phyloP scores from a whole-genome alignment of 2,329 filamentous ascomycete species.

The Penicillium sp. region DNA sequence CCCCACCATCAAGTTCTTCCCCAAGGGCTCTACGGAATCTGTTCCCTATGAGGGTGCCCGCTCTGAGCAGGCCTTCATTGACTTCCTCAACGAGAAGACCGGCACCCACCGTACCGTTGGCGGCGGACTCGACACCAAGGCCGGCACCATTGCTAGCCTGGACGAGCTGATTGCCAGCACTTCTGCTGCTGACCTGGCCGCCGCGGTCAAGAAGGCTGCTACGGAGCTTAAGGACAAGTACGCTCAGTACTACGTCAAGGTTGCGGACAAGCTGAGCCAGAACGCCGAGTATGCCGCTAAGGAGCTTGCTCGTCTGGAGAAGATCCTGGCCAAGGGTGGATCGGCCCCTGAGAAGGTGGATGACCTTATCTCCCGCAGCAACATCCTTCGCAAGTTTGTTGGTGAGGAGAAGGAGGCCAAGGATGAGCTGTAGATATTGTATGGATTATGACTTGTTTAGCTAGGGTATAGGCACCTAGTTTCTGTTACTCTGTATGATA shows the following conservation, averaged over 20 bases:
- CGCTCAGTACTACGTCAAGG: conserved; percentile 86
- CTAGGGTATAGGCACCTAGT: too few species aligned
- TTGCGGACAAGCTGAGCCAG: conserved; percentile 72
- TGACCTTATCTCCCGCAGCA: conserved; percentile 75
- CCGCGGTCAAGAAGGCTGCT: conserved; percentile 64
- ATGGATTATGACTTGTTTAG: too few species aligned
- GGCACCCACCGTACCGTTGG: conserved; percentile 77
- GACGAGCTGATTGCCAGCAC: conserved; percentile 69
- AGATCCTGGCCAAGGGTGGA: conserved; percentile 76
- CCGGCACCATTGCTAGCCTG: conserved; percentile 72
- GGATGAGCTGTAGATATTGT: conserved; percentile 69
- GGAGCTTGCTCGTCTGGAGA: conserved; percentile 71
- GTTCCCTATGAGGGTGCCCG: conserved; percentile 68
- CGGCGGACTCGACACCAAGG: conserved; percentile 66
- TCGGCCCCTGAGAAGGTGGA: conserved; percentile 78
- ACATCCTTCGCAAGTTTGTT: conserved; percentile 73
- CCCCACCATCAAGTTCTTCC: conserved; percentile 97
- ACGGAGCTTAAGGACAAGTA: conserved; percentile 66
- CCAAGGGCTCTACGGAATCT: conserved; percentile 66
- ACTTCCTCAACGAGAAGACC: conserved; percentile 78
- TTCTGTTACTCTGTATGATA: neutral
- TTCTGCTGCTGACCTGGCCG: conserved; percentile 52
- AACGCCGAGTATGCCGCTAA: conserved; percentile 73
- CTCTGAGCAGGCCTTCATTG: conserved; percentile 63
- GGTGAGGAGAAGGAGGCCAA: conserved; percentile 52